Base-by-base conservation (phyloP, 2,329 filamentous ascomycete species). In the Curvularia sp. region DNA sequence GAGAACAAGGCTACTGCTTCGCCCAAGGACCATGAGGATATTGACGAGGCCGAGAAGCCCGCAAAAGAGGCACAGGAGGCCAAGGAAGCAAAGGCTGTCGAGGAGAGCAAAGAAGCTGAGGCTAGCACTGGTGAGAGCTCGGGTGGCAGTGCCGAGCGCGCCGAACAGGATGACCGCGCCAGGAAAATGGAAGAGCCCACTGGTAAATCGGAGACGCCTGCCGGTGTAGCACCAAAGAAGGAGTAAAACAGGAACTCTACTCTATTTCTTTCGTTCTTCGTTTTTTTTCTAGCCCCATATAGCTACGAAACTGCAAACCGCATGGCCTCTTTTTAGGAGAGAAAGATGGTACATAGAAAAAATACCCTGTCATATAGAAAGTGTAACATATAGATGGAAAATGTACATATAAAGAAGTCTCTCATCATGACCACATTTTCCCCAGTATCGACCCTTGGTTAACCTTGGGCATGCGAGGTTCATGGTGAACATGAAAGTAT, bases 21-120 rank as follows among this genome's bases (percentile, higher is more conserved):
- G 8, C 91, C 91, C 1, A 91, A 93, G 73, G 95, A 98, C 70
- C 87, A 88, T 28, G 92, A 97, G 61, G 86, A 98, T 75, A 98
- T 98, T 69, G 94, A 98, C 72, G 95, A 98, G 78, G 93, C 94
- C 81, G 92, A 97, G 65, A 90, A 92, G 75, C 85, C 88, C 5
- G 69, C 71, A 56, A 49, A 57, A 13, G 59, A 60, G 23, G 59
- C 59, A 10, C 28, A 60, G 12, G 57, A 61, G 25, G 57, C 59
- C 1, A 62, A 61, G 43, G 66, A 70, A 39, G 63, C 57, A 18
- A 66, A 70, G 45, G 66, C 63, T 18, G 59, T 57, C 13, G 65
- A 64, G 41, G 68, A 72, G 53, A 62, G 58, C 49, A 65, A 66
- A 27, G 72, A 74, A 53, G 65, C 65, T 1, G 74, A 77, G 48